These are phyloP conservation scores for Fusarium sp. DNA, from an alignment of 2,329 filamentous ascomycete species.

Conservation along the genomic window DNA sequence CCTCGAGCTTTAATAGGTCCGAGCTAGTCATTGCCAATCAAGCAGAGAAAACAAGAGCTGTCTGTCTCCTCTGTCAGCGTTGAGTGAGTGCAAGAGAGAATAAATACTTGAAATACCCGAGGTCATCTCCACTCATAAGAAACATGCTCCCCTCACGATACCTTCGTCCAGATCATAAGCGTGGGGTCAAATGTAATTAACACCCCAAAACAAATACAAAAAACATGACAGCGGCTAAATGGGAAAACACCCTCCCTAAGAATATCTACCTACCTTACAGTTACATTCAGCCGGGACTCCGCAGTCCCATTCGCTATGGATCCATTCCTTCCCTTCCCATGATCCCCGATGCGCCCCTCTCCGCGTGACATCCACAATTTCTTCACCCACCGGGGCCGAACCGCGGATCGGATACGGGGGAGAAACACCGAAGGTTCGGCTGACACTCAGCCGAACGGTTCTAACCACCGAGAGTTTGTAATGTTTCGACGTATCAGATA, in stretches of 20 bases:
- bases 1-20: not conserved
- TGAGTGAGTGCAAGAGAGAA: not conserved
- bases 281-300: not conserved
- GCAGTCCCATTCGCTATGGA: slow-evolving; percentile 2
- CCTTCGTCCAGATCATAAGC: not conserved
- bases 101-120: not conserved
- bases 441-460: slow-evolving; percentile 3
- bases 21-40: not conserved
- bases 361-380: slow-evolving; percentile 6
- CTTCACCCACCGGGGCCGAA: slow-evolving; percentile 21
- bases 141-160: not conserved
- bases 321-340: not conserved
- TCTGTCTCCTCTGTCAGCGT: not conserved
- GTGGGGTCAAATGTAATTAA: not conserved
- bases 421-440: slow-evolving; percentile 3
- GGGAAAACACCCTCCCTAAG: not conserved
- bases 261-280: not conserved
- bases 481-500: not conserved
- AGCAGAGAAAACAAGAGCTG: not conserved
- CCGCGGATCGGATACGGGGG: slow-evolving; percentile 21
- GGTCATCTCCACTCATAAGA: not conserved
- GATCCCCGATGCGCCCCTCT: not conserved
- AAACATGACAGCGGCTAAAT: not conserved
- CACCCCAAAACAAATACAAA: not conserved
- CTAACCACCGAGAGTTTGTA: not conserved